Evolutionary conservation across 2,329 filamentous ascomycete species (phyloP), one percentile per base, ranked within the genome.

Genomic region (Mollisia scopiformis): DNA sequence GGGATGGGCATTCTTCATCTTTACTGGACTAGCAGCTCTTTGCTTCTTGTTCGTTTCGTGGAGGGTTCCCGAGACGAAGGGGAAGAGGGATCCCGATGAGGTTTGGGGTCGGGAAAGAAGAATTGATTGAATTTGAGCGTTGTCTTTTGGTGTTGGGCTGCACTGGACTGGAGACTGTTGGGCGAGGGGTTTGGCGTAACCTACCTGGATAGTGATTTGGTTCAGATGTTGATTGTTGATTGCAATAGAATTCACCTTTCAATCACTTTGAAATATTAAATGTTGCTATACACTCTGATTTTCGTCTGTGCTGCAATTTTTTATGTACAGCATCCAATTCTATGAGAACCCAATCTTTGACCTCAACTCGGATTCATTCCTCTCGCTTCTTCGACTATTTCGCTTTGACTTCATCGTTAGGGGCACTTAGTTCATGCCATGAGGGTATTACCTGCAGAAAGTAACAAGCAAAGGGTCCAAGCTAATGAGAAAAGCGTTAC

Each of bases 1-100:
- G 2, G 93, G 94, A 1, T 91, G 89, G 79, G 90, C 95, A 0
- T 99, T 96, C 73, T 96, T 95, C 73, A 82, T 97, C n/a, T 99
- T 99, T 75, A 88, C 92, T 0, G 88, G 75, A 0, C 77, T 96
- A 62, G 93, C 92, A 0, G 79, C 81, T 0, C 69, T 89, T 1
- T 90, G 89, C 58, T 89, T 86, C 1, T 62, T 83, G 0, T 97
- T 97, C 73, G 88, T 97, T 25, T 80, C 80, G 8, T 84, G 81
- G 77, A 85, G 80, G 50, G 91, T 98, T 19, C 94, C 94, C 0
- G 94, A 98, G 78, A 97, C 93, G 0, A 92, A 88, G 71, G 93
- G 92, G 2, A 96, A 92, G 82, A 87, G 85, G 71, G 88, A 89
- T 71, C 87, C 85, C 0, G 92, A 96, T 70, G 93, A 97, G 73